These are phyloP conservation scores for Tricholoma matsutake DNA, from an alignment of 768 basidiomycete genomes.

Conservation along the genomic window DNA sequence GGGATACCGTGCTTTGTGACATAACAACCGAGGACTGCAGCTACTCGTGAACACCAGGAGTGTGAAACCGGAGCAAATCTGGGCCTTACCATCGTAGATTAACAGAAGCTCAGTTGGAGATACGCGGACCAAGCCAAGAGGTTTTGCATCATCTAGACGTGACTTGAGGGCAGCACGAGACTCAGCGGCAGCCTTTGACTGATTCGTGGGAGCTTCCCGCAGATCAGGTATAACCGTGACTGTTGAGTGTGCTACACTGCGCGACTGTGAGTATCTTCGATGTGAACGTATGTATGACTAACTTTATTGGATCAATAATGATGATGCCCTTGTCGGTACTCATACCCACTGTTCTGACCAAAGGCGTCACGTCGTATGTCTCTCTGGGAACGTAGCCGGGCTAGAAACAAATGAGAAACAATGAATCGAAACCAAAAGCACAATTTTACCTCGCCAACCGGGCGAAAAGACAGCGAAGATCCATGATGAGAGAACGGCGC, in stretches of 20 bases:
- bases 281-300: conserved; percentile 19
- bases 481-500: conserved; percentile 35
- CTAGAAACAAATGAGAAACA: conserved; percentile 34
- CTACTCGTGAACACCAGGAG: not conserved
- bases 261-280: not conserved
- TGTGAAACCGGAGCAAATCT: not conserved
- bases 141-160: conserved; percentile 53
- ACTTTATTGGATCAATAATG: conserved; percentile 70
- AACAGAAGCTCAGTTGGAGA: conserved; percentile 59
- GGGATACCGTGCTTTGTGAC: conserved; percentile 69
- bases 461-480: conserved; percentile 45
- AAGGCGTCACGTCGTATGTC: conserved; percentile 53
- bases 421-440: not conserved
- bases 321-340: conserved; percentile 63
- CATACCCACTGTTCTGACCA: conserved; percentile 63
- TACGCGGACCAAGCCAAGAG: conserved; percentile 64
- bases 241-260: conserved; percentile 39
- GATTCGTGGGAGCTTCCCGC: conserved; percentile 32
- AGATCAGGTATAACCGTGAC: conserved; percentile 62
- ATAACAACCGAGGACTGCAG: conserved; percentile 70
- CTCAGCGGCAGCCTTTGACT: conserved; percentile 6
- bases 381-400: conserved; percentile 71
- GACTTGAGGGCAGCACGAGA: conserved; percentile 52
- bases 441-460: conserved; percentile 58
- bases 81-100: conserved; percentile 67